Evolutionary conservation across 345 rosid genomes (phyloP).

Genomic region (Diplotaxis tenuifolia): DNA sequence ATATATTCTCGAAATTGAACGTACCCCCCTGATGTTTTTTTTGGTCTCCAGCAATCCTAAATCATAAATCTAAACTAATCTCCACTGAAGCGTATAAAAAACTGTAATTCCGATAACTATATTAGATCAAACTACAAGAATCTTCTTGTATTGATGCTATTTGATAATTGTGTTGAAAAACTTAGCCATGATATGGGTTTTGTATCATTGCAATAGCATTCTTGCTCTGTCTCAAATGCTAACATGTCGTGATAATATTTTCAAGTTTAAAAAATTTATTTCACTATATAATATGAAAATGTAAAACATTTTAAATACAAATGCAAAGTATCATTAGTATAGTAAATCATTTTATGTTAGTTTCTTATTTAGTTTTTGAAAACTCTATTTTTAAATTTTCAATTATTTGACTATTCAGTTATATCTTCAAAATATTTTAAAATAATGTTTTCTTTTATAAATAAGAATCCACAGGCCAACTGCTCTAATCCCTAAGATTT

Average conservation of each 20-base stretch:
- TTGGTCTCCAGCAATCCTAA: not conserved
- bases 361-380: not conserved
- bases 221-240: not conserved
- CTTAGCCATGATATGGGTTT: too few species aligned
- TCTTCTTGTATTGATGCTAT: too few species aligned
- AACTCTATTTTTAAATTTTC: not conserved
- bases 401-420: not conserved
- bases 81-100: not conserved
- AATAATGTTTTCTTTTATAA: not conserved
- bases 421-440: not conserved
- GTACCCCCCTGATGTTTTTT: not conserved
- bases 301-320: not conserved
- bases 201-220: too few species aligned
- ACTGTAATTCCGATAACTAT: too few species aligned
- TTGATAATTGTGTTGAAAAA: too few species aligned
- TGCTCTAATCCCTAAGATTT: not conserved
- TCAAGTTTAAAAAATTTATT: too few species aligned
- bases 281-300: too few species aligned
- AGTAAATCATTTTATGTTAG: not conserved
- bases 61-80: not conserved
- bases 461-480: not conserved
- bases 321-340: not conserved
- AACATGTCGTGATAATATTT: not conserved
- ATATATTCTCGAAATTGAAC: not conserved
- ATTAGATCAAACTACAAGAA: too few species aligned